Conservation (phyloP, 805 yeast species). For the Kazachstania kunashirensis region DNA sequence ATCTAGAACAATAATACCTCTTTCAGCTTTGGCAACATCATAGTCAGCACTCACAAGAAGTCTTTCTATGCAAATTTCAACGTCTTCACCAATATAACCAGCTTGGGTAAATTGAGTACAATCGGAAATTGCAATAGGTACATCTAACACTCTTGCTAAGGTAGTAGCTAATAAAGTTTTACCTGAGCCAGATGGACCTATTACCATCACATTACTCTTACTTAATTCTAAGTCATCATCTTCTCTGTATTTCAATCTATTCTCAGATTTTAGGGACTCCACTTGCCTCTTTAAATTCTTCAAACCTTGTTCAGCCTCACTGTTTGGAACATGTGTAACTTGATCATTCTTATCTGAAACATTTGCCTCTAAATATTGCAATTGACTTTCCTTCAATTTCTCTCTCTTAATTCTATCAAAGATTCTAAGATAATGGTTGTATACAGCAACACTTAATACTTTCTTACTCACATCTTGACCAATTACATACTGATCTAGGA, state of each 20-base stretch:
- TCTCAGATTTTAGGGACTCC: slow-evolving; percentile 8
- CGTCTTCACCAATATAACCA: slow-evolving; percentile 58
- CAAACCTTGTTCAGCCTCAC: slow-evolving; percentile 28
- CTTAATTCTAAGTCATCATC: slow-evolving; percentile 40
- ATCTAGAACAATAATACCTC: slow-evolving; percentile 51
- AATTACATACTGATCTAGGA: slow-evolving; percentile 42
- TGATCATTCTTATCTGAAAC: slow-evolving; percentile 16
- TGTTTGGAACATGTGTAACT: slow-evolving; percentile 8
- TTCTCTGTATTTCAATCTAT: slow-evolving; percentile 13
- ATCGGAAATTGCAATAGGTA: slow-evolving; percentile 51
- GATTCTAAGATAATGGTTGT: slow-evolving; percentile 45
- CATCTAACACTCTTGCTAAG: slow-evolving; percentile 41
- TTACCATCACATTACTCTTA: slow-evolving; percentile 44
- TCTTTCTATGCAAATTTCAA: slow-evolving; percentile 47
- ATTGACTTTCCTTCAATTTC: slow-evolving; percentile 20
- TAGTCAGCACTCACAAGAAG: slow-evolving; percentile 41
- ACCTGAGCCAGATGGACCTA: slow-evolving; percentile 58
- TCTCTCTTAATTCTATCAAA: slow-evolving; percentile 33
- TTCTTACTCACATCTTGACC: slow-evolving; percentile 50
- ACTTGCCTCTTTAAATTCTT: slow-evolving; percentile 25
- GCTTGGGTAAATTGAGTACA: slow-evolving; percentile 57
- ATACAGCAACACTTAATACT: slow-evolving; percentile 52
- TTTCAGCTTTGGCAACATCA: slow-evolving; percentile 43
- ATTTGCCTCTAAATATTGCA: slow-evolving; percentile 23
- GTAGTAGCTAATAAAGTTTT: slow-evolving; percentile 50